Evolutionary conservation across 202 grass and related monocot genomes (phyloP), one percentile per base, ranked within the genome.

Genomic region (Thinopyrum obtusiflorum): DNA sequence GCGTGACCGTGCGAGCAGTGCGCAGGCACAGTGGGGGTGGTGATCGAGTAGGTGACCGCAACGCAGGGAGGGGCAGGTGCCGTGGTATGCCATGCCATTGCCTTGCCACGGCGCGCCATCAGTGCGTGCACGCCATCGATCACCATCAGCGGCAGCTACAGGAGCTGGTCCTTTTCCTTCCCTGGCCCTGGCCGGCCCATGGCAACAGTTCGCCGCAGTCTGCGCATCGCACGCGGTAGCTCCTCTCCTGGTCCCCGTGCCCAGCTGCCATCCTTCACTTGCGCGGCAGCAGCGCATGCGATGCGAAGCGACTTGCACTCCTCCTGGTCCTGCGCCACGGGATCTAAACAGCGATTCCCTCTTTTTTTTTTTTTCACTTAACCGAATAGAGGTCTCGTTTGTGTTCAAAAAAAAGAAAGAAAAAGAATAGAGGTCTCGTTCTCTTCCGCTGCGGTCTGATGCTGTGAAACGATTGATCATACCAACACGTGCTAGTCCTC

Each of bases 81-180:
- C 68, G 68, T 73, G 47, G 47, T 51, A 2, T 51, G 46, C 44
- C 46, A 51, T 46, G 44, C 42, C 44, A 47, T 51, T 51, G 69
- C 69, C 37, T 40, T 53, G 72, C 72, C 44, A 15, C 2, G 20
- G 2, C 37, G 39, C 13, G 42, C 71, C 71, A 74, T 29, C 2
- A 47, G 23, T 24, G 69, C 21, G 70, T 42, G 70, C 23, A 26
- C 39, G 39, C 71, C 71, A 49, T 29, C 40, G 17, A 24, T 13
- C 68, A 23, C 31, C 60, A 12, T 61, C 60, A 61, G 31, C 66
- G 14, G 12, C 37, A 25, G 37, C 69, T 75, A 75, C 72, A 53
- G 25, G 44, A 75, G 72, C 72, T 75, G 71, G 71, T 74, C 71
- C 44, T 75, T 75, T 51, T 72, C 11, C 4, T 72, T 3, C 18